phyloP scores from a whole-genome alignment of 768 basidiomycete genomes.

The Phanerodontia chrysosporium region DNA sequence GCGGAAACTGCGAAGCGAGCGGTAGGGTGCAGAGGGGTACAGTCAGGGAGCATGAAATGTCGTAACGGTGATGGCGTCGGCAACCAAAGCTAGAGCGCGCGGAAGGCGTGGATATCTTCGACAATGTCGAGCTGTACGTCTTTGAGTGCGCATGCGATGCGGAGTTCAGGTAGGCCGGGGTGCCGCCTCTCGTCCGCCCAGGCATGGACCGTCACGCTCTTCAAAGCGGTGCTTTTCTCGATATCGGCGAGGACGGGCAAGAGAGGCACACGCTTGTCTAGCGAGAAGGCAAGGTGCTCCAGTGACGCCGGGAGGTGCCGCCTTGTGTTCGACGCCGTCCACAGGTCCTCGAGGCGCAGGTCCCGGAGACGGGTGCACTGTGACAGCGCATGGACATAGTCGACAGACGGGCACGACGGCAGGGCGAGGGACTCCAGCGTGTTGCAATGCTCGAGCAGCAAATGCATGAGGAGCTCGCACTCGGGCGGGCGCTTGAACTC shows the following conservation, averaged over 20 bases:
- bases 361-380: constrained; percentile 48
- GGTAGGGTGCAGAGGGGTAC: constrained; percentile 14
- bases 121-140: constrained; percentile 54
- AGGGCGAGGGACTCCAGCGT: constrained; percentile 52
- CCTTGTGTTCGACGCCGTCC: constrained; percentile 40
- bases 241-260: constrained; percentile 53
- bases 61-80: neutral
- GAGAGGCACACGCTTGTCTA: constrained; percentile 52
- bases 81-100: constrained; percentile 28
- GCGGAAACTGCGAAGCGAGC: neutral
- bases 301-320: constrained; percentile 45
- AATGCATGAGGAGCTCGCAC: constrained; percentile 47
- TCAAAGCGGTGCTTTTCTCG: constrained; percentile 40
- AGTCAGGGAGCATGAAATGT: constrained; percentile 5
- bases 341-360: constrained; percentile 53
- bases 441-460: constrained; percentile 45
- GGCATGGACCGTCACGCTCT: constrained; percentile 48
- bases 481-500: constrained; percentile 62
- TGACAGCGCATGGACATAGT: constrained; percentile 42
- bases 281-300: constrained; percentile 55
- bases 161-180: constrained; percentile 47
- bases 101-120: constrained; percentile 48
- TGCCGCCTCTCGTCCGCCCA: constrained; percentile 50
- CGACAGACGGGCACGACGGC: constrained; percentile 48
- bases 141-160: constrained; percentile 59